Base-by-base conservation (phyloP, 2,329 filamentous ascomycete species). In the Emmonsiellopsis sp. region DNA sequence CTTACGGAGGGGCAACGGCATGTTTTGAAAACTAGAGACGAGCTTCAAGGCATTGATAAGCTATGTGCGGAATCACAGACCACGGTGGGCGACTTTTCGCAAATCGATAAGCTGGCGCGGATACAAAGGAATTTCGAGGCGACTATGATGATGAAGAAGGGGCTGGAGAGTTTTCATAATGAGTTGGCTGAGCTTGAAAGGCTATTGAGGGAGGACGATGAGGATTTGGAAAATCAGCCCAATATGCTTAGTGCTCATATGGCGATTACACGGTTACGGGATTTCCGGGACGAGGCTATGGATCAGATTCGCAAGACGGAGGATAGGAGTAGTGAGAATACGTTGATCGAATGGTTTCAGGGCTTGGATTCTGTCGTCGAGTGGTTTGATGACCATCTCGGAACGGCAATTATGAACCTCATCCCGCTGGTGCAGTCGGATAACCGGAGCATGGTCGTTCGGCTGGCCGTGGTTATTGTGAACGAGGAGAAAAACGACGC, bases 31-130 rank as follows among this genome's bases (percentile, higher is more conserved):
- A 96, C 96, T 73, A 95, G 95, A 71, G 92, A 97, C 61, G 93
- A 98, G 75, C 93, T 98, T 83, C 90, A 94, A 78, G 94, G 92
- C 73, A 97, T 98, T 65, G 93, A 98, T 76, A 90, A 89, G 73
- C 82, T 98, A 59, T 98, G 93, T 75, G 90, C 91, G 58, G 94
- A 98, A 73, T 91, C 91, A 52, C 92, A 97, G 76, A 89, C 89
- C 68, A 96, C 96, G 83, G 95, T 98, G 65, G 85, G 87, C 65
- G 93, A 98, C 76, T 97, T 98, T 71, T 92, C 92, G 53, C 89
- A 95, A 72, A 93, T 94, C 60, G 73, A 76, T 53, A 68, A 71
- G 51, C 59, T 76, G 46, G 73, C 73, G 6, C 65, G 70, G 57
- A 69, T 76, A 35, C 93, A 98, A 73, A 83, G 92, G 59, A 96